phyloP scores from a whole-genome alignment of 495 filamentous ascomycete genomes.

The Penicillium ochrochloron region DNA sequence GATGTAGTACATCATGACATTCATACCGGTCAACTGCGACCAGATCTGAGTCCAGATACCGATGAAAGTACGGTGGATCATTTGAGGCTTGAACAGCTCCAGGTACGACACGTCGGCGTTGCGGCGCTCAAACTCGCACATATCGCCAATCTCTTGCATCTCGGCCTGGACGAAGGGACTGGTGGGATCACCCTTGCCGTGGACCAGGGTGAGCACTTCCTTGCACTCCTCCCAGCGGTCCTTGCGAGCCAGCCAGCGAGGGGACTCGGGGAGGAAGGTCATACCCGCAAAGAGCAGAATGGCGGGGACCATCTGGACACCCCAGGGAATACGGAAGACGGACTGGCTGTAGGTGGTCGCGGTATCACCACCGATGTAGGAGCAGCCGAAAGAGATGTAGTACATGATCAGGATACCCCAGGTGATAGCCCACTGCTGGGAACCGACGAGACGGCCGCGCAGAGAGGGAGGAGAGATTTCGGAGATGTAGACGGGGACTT shows the following conservation, averaged over 20 bases:
- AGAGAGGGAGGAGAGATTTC: conserved; percentile 73
- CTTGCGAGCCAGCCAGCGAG: conserved; percentile 77
- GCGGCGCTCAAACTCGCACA: conserved; percentile 69
- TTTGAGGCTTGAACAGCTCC: conserved; percentile 69
- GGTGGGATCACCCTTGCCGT: conserved; percentile 68
- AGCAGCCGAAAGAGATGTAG: conserved; percentile 76
- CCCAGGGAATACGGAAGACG: conserved; percentile 79
- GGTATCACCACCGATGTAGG: conserved; percentile 55
- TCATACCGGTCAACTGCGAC: conserved; percentile 84
- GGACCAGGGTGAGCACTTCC: conserved; percentile 67
- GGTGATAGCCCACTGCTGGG: conserved; percentile 82
- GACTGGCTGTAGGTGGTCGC: conserved; percentile 43
- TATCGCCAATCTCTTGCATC: conserved; percentile 69
- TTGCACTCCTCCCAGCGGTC: conserved; percentile 77
- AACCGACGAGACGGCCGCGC: conserved; percentile 73
- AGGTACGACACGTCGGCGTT: conserved; percentile 65
- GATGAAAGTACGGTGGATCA: conserved; percentile 73
- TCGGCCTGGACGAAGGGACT: conserved; percentile 67
- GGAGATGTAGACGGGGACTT: conserved; percentile 81
- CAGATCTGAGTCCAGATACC: conserved; percentile 82
- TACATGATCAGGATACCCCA: conserved; percentile 89
- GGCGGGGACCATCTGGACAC: conserved; percentile 75
- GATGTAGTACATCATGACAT: conserved; percentile 70
- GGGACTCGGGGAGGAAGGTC: conserved; percentile 75
- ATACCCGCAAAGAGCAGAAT: conserved; percentile 66